These are phyloP conservation scores for Fusarium phyllophilum DNA, from an alignment of 2,329 filamentous ascomycete genomes.

Conservation along the genomic window DNA sequence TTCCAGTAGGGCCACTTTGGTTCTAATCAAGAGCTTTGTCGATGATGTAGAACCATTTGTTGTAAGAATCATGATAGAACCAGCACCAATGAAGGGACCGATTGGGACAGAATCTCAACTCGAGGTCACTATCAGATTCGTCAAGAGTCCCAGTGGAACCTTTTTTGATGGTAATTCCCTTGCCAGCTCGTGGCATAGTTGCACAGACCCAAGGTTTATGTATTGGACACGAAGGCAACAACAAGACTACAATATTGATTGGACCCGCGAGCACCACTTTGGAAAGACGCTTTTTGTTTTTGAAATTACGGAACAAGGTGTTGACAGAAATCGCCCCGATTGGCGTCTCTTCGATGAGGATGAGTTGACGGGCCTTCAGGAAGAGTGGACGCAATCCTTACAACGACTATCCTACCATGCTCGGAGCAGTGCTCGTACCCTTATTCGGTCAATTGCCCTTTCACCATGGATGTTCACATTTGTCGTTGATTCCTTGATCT, in stretches of 20 bases:
- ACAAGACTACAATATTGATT: fast-evolving
- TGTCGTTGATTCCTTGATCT: background rate
- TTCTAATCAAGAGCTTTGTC: fast-evolving
- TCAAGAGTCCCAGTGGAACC: fast-evolving
- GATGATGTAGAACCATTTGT: background rate
- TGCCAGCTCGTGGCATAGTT: background rate
- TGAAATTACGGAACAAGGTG: background rate
- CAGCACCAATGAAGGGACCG: fast-evolving
- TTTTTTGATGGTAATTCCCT: background rate
- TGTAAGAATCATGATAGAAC: background rate
- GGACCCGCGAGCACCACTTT: background rate
- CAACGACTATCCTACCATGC: background rate
- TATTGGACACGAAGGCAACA: background rate
- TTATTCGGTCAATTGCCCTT: background rate
- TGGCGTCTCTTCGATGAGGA: background rate
- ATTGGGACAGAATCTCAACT: background rate
- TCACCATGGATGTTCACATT: background rate
- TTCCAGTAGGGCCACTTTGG: fast-evolving
- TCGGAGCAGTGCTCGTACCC: fast-evolving
- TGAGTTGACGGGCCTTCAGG: fast-evolving
- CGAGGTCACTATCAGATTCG: background rate
- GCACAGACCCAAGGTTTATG: fast-evolving
- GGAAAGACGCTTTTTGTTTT: background rate
- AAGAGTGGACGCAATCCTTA: background rate
- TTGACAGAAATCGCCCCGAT: fast-evolving